Evolutionary conservation across 179 eudicot genomes (phyloP), one percentile per base, ranked within the genome.

Genomic region (Beta macrorhiza): DNA sequence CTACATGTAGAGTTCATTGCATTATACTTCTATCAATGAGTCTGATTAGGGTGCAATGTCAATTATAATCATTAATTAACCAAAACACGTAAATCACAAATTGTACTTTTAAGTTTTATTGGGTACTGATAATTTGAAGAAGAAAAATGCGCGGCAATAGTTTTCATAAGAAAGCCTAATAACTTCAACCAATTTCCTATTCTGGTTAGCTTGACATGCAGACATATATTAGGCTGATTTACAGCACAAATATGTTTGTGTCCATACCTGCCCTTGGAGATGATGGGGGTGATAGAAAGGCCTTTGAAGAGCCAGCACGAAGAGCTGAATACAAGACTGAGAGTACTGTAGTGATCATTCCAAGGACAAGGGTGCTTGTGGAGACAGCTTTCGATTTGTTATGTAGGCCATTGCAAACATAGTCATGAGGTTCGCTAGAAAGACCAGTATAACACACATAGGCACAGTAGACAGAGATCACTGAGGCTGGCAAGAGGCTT

Each of bases 301-400:
- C 91, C 68, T 88, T 90, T 52, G 99, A 93, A 55, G 99, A 96
- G 82, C 99, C 99, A 52, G 98, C 99, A 81, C 99, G 99, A 81
- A 96, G 88, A 73, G 99, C 98, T 74, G 99, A 96, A 87, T 96
- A 96, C 61, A 96, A 83, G 80, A 96, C 95, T 12, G 99, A 96
- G 44, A 96, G 91, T 75, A 96, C 92, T 3, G 99, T 96, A 51
- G 98, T 96, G 70, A 96, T 88, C 98, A 96, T 86, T 81, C 99
- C 99, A 49, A 96, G 97, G 79, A 96, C 44, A 82, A 96, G 97
- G 78, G 97, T 96, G 84, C 96, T 64, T 10, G 85, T 83, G 56
- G 97, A 78, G 57, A 92, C 96, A 37, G 89, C 98, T 80, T 85
- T 87, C 2, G 98, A 84, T 84, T 86, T 88, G 79, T 87, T 86